phyloP scores from a whole-genome alignment of 257 asterid genomes.

The Nicotiana noctiflora region DNA sequence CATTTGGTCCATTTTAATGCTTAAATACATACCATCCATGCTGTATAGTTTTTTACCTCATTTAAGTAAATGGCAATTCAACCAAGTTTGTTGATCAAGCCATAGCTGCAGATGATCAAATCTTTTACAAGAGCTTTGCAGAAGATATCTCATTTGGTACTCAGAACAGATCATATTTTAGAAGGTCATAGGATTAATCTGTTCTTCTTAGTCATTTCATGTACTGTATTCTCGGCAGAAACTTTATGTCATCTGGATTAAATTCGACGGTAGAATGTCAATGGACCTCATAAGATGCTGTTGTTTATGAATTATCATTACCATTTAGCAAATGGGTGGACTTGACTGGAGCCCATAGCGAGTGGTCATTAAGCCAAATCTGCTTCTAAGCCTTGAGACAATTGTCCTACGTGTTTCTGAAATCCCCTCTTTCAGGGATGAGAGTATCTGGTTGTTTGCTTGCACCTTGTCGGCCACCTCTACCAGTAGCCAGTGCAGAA shows the following conservation, averaged over 20 bases:
- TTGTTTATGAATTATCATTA: neutral
- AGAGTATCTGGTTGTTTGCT: conserved; percentile 19
- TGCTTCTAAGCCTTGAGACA: conserved; percentile 58
- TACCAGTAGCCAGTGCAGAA: conserved; percentile 11
- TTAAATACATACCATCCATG: neutral
- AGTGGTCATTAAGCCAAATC: conserved; percentile 18
- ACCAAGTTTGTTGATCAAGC: neutral
- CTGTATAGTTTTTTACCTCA: neutral
- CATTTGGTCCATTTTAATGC: conserved; percentile 15
- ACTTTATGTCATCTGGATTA: neutral
- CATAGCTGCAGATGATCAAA: neutral
- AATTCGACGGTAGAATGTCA: neutral
- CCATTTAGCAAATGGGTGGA: neutral
- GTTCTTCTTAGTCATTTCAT: neutral
- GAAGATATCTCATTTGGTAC: neutral
- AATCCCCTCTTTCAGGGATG: conserved; percentile 21
- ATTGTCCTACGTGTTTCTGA: conserved; percentile 50
- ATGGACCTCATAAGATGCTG: neutral
- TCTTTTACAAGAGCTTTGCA: neutral
- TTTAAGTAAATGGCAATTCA: neutral
- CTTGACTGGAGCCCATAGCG: neutral
- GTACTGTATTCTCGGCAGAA: neutral
- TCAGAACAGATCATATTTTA: neutral
- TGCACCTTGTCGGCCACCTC: conserved; percentile 21
- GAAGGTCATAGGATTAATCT: neutral